Base-by-base conservation (phyloP, 176 grass and related monocot species). In the Rhynchospora breviuscula region DNA sequence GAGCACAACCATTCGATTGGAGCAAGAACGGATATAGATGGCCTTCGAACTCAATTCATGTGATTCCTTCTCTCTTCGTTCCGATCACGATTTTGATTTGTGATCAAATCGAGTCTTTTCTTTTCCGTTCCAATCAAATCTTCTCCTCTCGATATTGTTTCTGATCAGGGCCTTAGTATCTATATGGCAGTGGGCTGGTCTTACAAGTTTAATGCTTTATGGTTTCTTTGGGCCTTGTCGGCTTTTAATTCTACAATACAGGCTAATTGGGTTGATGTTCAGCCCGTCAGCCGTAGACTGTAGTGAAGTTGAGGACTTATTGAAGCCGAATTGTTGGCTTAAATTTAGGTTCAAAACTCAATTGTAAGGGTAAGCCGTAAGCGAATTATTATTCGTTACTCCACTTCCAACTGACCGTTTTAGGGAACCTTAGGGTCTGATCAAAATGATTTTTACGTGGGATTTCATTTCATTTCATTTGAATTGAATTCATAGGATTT, bases 271-370 rank as follows among this genome's bases (percentile, higher is more conserved):
- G 31, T 2, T 59, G 29, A 81, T 46, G n/a, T 45, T 63, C 29
- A 63, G 31, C 26, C 26, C 11, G 21, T 63, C 29, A 63, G 31
- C 26, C 26, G 26, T 29, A 29, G 26, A 29, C 26, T 1, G 26
- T 29, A 29, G 26, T 29, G 26, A 12, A 58, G 21, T 59, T 35
- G 75, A 35, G 11, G 43, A 22, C 0, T 67, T 12, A 43, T 31
- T 53, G 47, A 52, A 44, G 15, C 6, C 21, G 3, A 76, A 23
- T 52, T 54, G 48, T 52, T 54, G 48, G 73, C 48, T 67, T 67
- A 82, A 67, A 65, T 82, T 65, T 63, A 47, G 58, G 58, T 21
- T 23, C 56, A 63, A n/a, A 63, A 81, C 33, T 9, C 58, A 25
- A 22, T 22, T 47, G 79, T 33, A 35, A 63, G 40, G 59, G 59